Base-by-base conservation (phyloP, 306 rosid species). In the Amphicarpaea edgeworthii region DNA sequence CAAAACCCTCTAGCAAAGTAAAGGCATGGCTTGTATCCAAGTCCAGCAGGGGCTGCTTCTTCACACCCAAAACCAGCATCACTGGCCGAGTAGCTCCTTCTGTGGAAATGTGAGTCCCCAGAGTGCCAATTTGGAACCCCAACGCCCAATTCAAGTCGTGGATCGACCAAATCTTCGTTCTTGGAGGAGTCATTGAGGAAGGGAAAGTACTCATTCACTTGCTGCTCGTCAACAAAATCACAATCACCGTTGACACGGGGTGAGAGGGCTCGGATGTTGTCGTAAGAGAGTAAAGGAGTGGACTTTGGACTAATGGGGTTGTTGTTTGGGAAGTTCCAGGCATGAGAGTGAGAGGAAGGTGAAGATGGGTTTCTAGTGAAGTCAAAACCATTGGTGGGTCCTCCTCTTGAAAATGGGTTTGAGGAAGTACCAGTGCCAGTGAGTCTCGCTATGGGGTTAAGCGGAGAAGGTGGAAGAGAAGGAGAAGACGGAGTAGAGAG, bases 1-100 rank as follows among this genome's bases (percentile, higher is more conserved):
- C 98, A 95, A 70, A 87, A 90, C 14, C 98, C 98, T 60, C 92
- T 86, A 1, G 98, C 97, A 79, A 79, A 95, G 84, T 92, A 95
- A 68, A 95, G 96, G 60, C 98, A 95, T 0, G 95, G 92, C 87
- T 89, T 95, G 43, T 55, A 88, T 30, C 92, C 96, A 68, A 81
- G 79, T 78, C 89, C 96, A 5, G 80, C 96, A 5, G 80, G 24
- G 11, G 83, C 86, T 0, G 73, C 82, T 19, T 92, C 98, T 17
- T 92, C 98, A 12, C 87, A 65, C 37, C 84, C 96, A n/a, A 87
- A 87, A 79, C 87, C 77, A 12, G 82, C 97, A 19, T 95, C 98
- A 34, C 90, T 95, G 0, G 95, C 97, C 24, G 98, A 95, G 54
- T 12, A 92, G 74, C 98, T 90, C 77, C 98, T 87, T 30, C 88